Base-by-base conservation (phyloP, 1,284 basidiomycete species). In the Coniferiporia sulphurascens region DNA sequence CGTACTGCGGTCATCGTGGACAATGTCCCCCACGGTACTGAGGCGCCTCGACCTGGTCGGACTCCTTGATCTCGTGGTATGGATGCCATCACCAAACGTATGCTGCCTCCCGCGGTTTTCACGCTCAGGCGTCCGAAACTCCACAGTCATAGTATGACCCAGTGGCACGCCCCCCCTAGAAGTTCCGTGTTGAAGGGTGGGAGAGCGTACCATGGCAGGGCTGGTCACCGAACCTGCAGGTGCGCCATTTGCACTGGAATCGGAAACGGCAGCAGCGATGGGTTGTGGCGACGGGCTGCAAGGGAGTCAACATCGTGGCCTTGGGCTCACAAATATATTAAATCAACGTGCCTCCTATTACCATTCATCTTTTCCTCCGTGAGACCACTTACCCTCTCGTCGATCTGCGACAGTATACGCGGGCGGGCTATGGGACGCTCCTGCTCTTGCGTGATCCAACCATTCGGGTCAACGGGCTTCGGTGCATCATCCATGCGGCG, bases 381-480 rank as follows among this genome's bases (percentile, higher is more conserved):
- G 15, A n/a, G 38, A 46, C 22, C 38, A 21, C 22, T 59, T 19
- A 9, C 46, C 17, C 41, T 54, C 48, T 44, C 35, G 21, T 38
- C 36, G 3, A 59, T 49, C 21, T 48, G 19, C 15, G 52, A 12
- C 3, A 3, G 44, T 34, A 52, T 43, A 45, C 15, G 38, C 19
- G 43, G 21, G 48, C 7, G 9, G 17, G 36, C 15, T 36, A 27
- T 54, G 1, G 72, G 66, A n/a, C 74, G 76, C 62, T 82, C 79
- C 27, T 27, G 27, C 27, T 27, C 27, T 27, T 27, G 27, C 51
- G 76, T 82, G 45, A 87, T 77, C 78, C 78, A 83, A 9, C 89
- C 93, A 72, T 87, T 94, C 1, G 91, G 91, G 69, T 95, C 87
- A 48, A 97, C 80, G n/a, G 85, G 78, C 63, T 87, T 88, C 1